phyloP scores from a whole-genome alignment of 371 early-diverging fungal species.

The Mucor piriformis region DNA sequence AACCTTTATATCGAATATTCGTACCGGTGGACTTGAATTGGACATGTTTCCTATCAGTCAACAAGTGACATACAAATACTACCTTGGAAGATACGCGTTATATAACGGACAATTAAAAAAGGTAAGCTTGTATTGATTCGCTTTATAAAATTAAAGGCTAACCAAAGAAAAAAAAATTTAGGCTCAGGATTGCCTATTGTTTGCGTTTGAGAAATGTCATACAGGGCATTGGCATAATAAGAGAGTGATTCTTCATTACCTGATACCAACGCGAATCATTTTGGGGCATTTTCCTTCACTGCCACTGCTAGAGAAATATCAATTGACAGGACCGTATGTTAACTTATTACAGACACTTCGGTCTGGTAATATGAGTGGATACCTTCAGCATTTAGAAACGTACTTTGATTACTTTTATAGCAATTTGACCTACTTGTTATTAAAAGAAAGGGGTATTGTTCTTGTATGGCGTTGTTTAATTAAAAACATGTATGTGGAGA shows the following conservation, averaged over 20 bases:
- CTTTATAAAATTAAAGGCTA: neutral
- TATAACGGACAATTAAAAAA: constrained; percentile 42
- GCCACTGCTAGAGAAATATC: constrained; percentile 39
- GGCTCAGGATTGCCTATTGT: constrained; percentile 48
- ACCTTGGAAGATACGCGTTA: constrained; percentile 56
- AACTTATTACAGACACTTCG: constrained; percentile 25
- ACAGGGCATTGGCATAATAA: constrained; percentile 37
- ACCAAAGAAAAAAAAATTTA: constrained; percentile 4
- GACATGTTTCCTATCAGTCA: constrained; percentile 51
- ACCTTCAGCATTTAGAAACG: constrained; percentile 30
- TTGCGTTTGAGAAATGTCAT: constrained; percentile 54
- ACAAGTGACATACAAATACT: constrained; percentile 62
- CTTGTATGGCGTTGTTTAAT: constrained; percentile 47
- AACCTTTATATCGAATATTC: constrained; percentile 57
- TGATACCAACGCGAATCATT: constrained; percentile 58
- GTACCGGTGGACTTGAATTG: constrained; percentile 44
- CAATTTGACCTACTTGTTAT: constrained; percentile 32
- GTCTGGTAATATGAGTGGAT: constrained; percentile 38
- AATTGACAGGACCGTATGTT: constrained; percentile 29
- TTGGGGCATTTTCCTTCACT: constrained; percentile 47
- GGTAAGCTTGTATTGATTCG: constrained; percentile 18
- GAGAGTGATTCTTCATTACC: constrained; percentile 47
- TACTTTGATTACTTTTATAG: constrained; percentile 35
- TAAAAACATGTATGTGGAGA: constrained; percentile 40
- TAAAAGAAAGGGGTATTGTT: constrained; percentile 42